A percentile compares a stretch with the other conserved stretches of the same genome.
Conservation (phyloP, 192 early-diverging fungal species). For the Linderina pennispora region DNA sequence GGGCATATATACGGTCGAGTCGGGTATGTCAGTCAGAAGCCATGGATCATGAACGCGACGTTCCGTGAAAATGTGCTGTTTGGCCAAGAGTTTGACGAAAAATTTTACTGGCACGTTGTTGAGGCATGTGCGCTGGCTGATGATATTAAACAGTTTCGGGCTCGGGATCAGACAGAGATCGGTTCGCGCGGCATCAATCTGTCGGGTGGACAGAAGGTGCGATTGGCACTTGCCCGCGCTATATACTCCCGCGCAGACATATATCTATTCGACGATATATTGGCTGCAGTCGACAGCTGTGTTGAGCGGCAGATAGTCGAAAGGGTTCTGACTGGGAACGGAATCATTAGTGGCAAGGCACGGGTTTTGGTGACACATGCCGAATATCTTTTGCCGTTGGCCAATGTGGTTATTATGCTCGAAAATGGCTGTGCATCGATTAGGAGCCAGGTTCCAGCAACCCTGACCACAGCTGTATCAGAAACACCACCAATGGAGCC, state of each 20-base stretch:
- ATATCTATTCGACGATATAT: conserved; percentile 20
- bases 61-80: conserved; percentile 41
- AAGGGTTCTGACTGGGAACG: conserved; percentile 15
- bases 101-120: conserved; percentile 18
- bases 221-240: conserved; percentile 61
- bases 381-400: conserved; percentile 20
- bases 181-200: conserved; percentile 53
- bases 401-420: conserved; percentile 13
- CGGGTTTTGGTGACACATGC: conserved; percentile 37
- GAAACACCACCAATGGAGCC: background rate
- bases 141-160: conserved; percentile 14
- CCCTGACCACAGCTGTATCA: background rate
- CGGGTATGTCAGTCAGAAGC: conserved; percentile 33
- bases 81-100: conserved; percentile 13
- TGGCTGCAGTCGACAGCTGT: conserved; percentile 23
- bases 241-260: conserved; percentile 57
- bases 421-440: conserved; percentile 1
- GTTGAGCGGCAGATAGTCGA: conserved; percentile 26
- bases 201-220: conserved; percentile 58
- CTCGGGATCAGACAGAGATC: conserved; percentile 48
- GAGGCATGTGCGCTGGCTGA: conserved; percentile 23
- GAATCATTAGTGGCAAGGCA: conserved; percentile 16
- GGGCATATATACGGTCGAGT: conserved; percentile 60
- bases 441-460: background rate
- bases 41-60: conserved; percentile 39